Evolutionary conservation across 1,284 basidiomycete species (phyloP), one percentile per base, ranked within the genome.

Genomic region (Boletus semigastroideus): DNA sequence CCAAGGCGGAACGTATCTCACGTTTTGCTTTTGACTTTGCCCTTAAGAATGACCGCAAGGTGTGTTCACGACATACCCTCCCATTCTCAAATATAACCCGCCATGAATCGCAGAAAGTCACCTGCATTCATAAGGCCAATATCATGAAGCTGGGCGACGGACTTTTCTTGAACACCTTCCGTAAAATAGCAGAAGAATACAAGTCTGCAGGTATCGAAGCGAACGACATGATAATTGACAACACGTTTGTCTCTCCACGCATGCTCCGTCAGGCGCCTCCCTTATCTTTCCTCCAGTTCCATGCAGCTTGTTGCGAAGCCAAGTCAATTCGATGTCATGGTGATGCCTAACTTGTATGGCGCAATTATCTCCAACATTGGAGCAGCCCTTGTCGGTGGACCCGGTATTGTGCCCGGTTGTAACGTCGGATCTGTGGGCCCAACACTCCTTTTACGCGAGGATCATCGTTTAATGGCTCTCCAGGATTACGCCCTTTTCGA

Each of bases 101-200:
- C 31, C 17, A 41, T 39, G 39, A 54, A 33, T 47, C 41, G 8
- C 66, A 96, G 92, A 98, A 96, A 89, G 97, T 99, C 63, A 99
- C 97, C 51, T 98, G 95, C 71, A 95, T 99, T 46, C 97, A 99
- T 87, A 99, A 99, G 78, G 97, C 97, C 68, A 99, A 99, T 82
- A 99, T 99, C 80, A 99, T 99, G 97, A 99, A 99, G 77, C 87
- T 99, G 64, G 96, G 95, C 72, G 97, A 99, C 70, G 97, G 97
- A 76, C 86, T 99, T 45, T 99, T 99, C 87, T 83, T 99, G 65
- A 97, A 96, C 77, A 98, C 96, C 28, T 99, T 98, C 87, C 91
- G 94, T 65, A 82, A 85, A 57, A 84, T 99, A 54, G 97, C 95
- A 36, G 92, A 99, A 74, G 90, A 93, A 67, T 99, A 99, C 84